phyloP scores from a whole-genome alignment of 192 early-diverging fungal species.

The Entomortierella parvispora region DNA sequence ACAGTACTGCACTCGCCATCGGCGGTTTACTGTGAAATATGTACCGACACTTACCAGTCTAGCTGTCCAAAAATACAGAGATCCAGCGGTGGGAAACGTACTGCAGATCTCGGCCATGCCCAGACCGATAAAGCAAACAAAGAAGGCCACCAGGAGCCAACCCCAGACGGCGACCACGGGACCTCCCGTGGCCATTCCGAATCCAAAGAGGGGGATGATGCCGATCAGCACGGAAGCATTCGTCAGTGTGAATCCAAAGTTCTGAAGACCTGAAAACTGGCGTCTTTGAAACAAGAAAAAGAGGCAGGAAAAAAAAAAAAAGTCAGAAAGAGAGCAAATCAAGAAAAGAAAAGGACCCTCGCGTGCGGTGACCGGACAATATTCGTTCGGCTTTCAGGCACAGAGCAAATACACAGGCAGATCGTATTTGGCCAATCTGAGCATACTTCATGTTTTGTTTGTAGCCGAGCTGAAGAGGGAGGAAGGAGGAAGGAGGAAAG shows the following conservation, averaged over 20 bases:
- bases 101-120: constrained; percentile 64
- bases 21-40: too few relatives aligned
- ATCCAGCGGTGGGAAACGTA: constrained; percentile 61
- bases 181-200: constrained; percentile 58
- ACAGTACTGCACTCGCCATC: too few relatives aligned
- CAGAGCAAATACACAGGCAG: background rate
- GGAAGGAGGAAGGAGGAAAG: background rate
- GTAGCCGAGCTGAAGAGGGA: constrained; percentile 30
- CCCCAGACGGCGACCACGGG: constrained; percentile 60
- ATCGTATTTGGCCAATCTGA: background rate
- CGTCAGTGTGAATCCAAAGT: constrained; percentile 49
- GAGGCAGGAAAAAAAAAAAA: background rate
- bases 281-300: constrained; percentile 11
- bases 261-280: constrained; percentile 50
- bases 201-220: constrained; percentile 53
- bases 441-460: constrained; percentile 53
- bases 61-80: constrained; percentile 44
- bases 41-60: constrained; percentile 28
- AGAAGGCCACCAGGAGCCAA: constrained; percentile 59
- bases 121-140: constrained; percentile 57
- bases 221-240: constrained; percentile 48
- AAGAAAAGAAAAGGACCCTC: background rate
- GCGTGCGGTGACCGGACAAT: too few relatives aligned
- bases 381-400: too few relatives aligned
- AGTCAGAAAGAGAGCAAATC: too few relatives aligned